A percentile compares a stretch with the other conserved stretches of the same genome.
Evolutionary conservation across 2,329 filamentous ascomycete species (phyloP).

Genomic region (Aspergillus luchuensis): DNA sequence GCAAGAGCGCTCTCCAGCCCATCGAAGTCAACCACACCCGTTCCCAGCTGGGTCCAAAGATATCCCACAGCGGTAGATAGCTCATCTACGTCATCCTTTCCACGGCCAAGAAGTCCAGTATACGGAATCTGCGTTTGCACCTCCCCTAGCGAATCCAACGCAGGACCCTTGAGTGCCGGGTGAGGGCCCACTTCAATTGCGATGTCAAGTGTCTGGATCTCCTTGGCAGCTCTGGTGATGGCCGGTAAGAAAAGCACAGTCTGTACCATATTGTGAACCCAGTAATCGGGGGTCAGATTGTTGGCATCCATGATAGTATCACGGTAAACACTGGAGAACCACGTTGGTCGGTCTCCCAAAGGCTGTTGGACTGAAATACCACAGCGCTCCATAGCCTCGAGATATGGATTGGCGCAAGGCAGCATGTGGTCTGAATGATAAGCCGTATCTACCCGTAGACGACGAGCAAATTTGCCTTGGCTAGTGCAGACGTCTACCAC

Average conservation of each 20-base stretch:
- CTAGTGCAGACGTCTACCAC: constrained; percentile 27
- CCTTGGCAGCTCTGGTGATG: constrained; percentile 11
- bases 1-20: neutral
- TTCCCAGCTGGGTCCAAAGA: constrained; percentile 1
- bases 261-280: constrained; percentile 41
- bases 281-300: constrained; percentile 32
- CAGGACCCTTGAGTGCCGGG: constrained; percentile 28
- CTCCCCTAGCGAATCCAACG: no score
- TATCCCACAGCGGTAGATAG: neutral
- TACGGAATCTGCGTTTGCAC: no score
- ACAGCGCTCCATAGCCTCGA: constrained; percentile 8
- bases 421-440: constrained; percentile 49
- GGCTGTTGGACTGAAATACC: neutral
- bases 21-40: neutral
- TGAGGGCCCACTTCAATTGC: constrained; percentile 34
- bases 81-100: no score
- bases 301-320: constrained; percentile 31
- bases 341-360: neutral
- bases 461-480: constrained; percentile 37
- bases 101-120: no score
- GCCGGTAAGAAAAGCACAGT: constrained; percentile 40
- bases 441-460: constrained; percentile 43
- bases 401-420: constrained; percentile 29
- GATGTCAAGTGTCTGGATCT: constrained; percentile 35
- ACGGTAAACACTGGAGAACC: constrained; percentile 23